Base-by-base conservation (phyloP, 2,329 filamentous ascomycete species). In the Fusarium haematococcum region DNA sequence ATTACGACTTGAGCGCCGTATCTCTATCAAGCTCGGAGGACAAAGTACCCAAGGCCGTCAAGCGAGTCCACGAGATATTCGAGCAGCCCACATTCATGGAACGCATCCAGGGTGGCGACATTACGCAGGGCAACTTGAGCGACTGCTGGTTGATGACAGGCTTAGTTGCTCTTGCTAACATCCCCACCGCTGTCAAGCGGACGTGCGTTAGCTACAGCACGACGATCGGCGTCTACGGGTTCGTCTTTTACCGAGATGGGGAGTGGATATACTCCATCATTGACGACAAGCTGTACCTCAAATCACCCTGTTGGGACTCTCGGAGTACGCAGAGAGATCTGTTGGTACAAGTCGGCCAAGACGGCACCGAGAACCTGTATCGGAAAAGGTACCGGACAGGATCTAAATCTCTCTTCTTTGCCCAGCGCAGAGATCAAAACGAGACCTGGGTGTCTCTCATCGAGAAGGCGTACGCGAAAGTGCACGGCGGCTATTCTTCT, bases 81-180 rank as follows among this genome's bases (percentile, higher is more conserved):
- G 92, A 94, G 73, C 90, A 91, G 25, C 92, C 93, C 1, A 91
- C 88, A 4, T 96, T 96, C 80, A 84, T 90, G 83, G 82, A 85
- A 61, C 91, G 90, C 60, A 85, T 94, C 67, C 90, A 91, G 74
- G 91, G 92, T 18, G 90, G 91, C 66, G 93, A 97, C 80, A 90
- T 95, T 67, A 93, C 93, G 77, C 94, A 97, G 78, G 94, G 94
- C 2, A 88, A 87, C 43, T 88, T 93, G 43, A 94, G 94, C 20
- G 91, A 96, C 78, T 96, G 94, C 84, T 96, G 94, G 93, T 89
- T 95, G 61, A 92, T 97, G 83, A 93, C 94, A 7, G 92, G 92
- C 25, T 83, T 97, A 30, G 94, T 92, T 35, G 94, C 94, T 0
- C 86, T 97, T 75, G 92, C 92, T 35, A 95, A 94, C 71, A 92